phyloP scores from a whole-genome alignment of 306 rosid species.

The Quercus robur region DNA sequence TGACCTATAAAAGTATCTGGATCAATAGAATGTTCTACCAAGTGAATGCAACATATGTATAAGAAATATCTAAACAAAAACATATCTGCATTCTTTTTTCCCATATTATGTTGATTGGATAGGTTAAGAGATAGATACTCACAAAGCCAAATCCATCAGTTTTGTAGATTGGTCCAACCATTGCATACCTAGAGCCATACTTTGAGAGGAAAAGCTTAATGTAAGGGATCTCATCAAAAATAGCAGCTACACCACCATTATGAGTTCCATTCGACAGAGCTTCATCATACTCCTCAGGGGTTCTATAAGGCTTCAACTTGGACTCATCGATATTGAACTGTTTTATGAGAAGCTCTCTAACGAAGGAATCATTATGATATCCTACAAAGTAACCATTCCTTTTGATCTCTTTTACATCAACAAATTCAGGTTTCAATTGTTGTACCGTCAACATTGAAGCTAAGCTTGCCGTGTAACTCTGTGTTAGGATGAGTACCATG shows the following conservation, averaged over 20 bases:
- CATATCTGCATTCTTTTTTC: too few species aligned
- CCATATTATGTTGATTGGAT: too few species aligned
- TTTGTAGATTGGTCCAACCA: constrained; percentile 20
- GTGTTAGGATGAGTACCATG: constrained; percentile 34
- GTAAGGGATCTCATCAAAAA: constrained; percentile 28
- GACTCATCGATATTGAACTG: not conserved
- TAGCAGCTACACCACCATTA: constrained; percentile 29
- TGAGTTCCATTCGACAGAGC: constrained; percentile 18
- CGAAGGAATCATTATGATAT: constrained; percentile 5
- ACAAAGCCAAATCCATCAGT: constrained; percentile 35
- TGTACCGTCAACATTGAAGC: constrained; percentile 32
- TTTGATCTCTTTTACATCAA: constrained; percentile 13
- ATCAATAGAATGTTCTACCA: too few species aligned
- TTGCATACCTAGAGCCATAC: constrained; percentile 19
- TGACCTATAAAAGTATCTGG: too few species aligned
- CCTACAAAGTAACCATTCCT: constrained; percentile 16
- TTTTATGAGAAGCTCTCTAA: not conserved
- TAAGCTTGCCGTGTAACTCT: constrained; percentile 40
- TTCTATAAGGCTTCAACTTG: not conserved
- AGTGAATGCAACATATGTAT: too few species aligned
- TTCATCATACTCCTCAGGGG: not conserved
- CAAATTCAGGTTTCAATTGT: constrained; percentile 17
- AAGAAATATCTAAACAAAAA: too few species aligned
- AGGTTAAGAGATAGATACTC: not conserved
- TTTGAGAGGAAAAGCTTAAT: not conserved